Evolutionary conservation across 2,329 filamentous ascomycete species (phyloP).

Genomic region (Penicillium sp.): DNA sequence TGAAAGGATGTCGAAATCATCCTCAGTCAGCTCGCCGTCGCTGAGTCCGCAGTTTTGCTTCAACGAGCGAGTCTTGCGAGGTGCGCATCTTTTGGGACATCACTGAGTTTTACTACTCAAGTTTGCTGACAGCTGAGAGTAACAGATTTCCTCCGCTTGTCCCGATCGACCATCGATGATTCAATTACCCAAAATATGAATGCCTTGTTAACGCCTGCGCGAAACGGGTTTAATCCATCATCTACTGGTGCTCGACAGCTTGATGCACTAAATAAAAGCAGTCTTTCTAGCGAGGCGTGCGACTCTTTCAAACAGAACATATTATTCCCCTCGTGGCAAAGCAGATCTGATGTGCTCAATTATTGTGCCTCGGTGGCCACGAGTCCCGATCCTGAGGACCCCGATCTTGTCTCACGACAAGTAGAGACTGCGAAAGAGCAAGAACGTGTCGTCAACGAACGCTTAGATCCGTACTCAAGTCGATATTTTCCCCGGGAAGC

Average conservation of each 20-base stretch:
- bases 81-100: constrained; percentile 39
- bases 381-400: constrained; percentile 81
- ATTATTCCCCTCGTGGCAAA: constrained; percentile 85
- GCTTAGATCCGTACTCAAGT: constrained; percentile 85
- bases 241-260: constrained; percentile 65
- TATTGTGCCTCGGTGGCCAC: constrained; percentile 89
- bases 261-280: constrained; percentile 44
- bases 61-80: constrained; percentile 63
- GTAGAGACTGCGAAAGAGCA: constrained; percentile 66
- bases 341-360: constrained; percentile 73
- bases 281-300: constrained; percentile 63
- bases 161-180: constrained; percentile 81
- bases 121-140: constrained; percentile 13
- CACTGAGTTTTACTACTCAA: not conserved
- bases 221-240: constrained; percentile 68
- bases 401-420: constrained; percentile 66
- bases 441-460: constrained; percentile 76
- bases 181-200: constrained; percentile 92
- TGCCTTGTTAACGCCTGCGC: constrained; percentile 73
- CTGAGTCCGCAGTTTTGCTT: constrained; percentile 77
- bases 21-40: constrained; percentile 43
- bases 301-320: constrained; percentile 69
- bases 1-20: constrained; percentile 37
- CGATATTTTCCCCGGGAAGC: constrained; percentile 73
- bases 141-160: constrained; percentile 84